Conservation (phyloP, 768 basidiomycete genomes). For the Xerocomus brunneocitrinus region DNA sequence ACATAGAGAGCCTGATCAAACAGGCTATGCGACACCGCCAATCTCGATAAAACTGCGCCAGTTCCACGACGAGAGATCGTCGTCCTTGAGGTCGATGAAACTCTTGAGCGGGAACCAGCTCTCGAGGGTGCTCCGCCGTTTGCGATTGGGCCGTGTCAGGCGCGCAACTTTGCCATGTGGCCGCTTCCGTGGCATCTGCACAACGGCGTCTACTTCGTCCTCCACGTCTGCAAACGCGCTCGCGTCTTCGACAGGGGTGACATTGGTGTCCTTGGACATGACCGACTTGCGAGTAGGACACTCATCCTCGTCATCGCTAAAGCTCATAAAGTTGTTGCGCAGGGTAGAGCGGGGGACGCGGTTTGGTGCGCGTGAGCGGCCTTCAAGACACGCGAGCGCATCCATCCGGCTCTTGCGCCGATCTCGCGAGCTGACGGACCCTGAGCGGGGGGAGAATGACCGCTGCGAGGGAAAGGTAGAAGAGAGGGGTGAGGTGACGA, state of each 20-base stretch:
- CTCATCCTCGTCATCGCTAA: constrained; percentile 61
- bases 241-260: constrained; percentile 17
- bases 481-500: constrained; percentile 7
- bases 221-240: constrained; percentile 30
- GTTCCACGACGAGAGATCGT: constrained; percentile 41
- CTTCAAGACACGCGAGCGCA: constrained; percentile 64
- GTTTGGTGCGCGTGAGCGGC: constrained; percentile 33
- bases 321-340: constrained; percentile 58
- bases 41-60: constrained; percentile 68
- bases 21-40: constrained; percentile 26
- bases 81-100: constrained; percentile 61
- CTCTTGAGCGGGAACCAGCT: constrained; percentile 55
- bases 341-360: constrained; percentile 16
- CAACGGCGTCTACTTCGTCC: constrained; percentile 27
- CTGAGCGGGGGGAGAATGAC: constrained; percentile 21
- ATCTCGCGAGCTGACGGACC: constrained; percentile 43
- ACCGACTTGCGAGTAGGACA: constrained; percentile 14
- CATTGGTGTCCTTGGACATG: background rate
- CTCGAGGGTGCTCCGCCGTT: constrained; percentile 41
- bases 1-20: constrained; percentile 1
- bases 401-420: constrained; percentile 49
- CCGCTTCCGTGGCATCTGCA: constrained; percentile 8
- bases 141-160: constrained; percentile 15
- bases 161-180: background rate
- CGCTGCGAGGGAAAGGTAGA: constrained; percentile 10